These are phyloP conservation scores for Purpureocillium lavendulum DNA, from an alignment of 2,329 filamentous ascomycete species.

Conservation along the genomic window DNA sequence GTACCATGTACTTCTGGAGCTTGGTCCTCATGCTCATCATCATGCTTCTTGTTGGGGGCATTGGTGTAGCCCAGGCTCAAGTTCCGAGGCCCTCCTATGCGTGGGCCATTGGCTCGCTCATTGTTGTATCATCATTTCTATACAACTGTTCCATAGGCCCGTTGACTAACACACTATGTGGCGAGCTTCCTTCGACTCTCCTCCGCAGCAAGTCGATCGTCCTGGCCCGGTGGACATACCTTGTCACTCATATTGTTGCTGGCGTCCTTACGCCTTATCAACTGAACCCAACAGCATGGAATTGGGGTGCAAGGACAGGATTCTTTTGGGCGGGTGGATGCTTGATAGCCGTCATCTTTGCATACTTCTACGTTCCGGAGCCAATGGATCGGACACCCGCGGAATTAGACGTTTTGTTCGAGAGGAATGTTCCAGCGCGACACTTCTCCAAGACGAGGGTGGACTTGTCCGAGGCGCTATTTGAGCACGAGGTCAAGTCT, in stretches of 20 bases:
- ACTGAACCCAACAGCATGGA: conserved; percentile 22
- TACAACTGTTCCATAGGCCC: conserved; percentile 32
- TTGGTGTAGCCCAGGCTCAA: conserved; percentile 4
- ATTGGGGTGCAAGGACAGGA: conserved; percentile 27
- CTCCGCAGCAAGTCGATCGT: conserved; percentile 34
- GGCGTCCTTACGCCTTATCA: conserved; percentile 25
- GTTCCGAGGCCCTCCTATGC: conserved; percentile 3
- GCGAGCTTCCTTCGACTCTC: conserved; percentile 27
- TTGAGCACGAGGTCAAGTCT: no score
- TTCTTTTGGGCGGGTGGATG: conserved; percentile 23
- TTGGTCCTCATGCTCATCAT: conserved; percentile 4
- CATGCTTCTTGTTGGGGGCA: conserved; percentile 5
- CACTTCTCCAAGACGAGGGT: no score
- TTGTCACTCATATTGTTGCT: conserved; percentile 29
- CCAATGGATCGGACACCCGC: no score
- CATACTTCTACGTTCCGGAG: conserved; percentile 55
- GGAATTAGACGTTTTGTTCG: no score
- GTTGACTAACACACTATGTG: conserved; percentile 28
- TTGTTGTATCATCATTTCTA: conserved; percentile 7
- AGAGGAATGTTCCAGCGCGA: no score
- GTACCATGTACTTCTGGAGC: conserved; percentile 6
- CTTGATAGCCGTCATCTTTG: conserved; percentile 53
- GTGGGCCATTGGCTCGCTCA: conserved; percentile 6
- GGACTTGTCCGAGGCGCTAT: no score
- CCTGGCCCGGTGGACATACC: conserved; percentile 28